Conservation (phyloP, 2,329 filamentous ascomycete species). For the Xylaria arbuscula region DNA sequence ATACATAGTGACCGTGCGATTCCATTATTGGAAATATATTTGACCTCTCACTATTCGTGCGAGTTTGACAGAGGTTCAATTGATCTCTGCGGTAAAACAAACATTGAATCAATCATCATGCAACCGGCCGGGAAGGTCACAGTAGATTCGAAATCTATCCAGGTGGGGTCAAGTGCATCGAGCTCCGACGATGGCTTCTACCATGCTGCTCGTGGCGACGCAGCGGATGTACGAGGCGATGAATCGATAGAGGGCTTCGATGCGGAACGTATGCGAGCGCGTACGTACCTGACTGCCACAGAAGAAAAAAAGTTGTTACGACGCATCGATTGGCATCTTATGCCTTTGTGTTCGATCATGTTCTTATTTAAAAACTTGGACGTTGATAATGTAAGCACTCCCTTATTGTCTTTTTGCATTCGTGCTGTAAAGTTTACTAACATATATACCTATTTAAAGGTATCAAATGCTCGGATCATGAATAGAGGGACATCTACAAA, state of each 20-base stretch:
- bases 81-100: not conserved
- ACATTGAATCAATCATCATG: constrained; percentile 12
- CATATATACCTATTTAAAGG: constrained; percentile 35
- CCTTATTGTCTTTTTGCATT: not conserved
- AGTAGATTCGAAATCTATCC: constrained; percentile 23
- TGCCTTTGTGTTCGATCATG: constrained; percentile 55
- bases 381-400: constrained; percentile 49
- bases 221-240: constrained; percentile 34
- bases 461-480: constrained; percentile 59
- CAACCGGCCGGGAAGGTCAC: not conserved
- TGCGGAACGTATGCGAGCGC: constrained; percentile 46
- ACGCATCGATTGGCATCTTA: constrained; percentile 56
- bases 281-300: constrained; percentile 50
- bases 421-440: not conserved
- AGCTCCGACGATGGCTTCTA: constrained; percentile 37
- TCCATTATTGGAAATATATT: constrained; percentile 14
- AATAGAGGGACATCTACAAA: constrained; percentile 55
- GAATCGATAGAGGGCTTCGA: constrained; percentile 48
- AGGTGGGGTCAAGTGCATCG: constrained; percentile 35
- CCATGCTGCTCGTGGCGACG: constrained; percentile 38
- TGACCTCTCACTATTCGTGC: not conserved
- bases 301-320: constrained; percentile 59
- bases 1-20: not conserved
- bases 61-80: not conserved
- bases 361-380: constrained; percentile 57